Base-by-base conservation (phyloP, 1,284 basidiomycete species). In the Heterobasidion irregulare region DNA sequence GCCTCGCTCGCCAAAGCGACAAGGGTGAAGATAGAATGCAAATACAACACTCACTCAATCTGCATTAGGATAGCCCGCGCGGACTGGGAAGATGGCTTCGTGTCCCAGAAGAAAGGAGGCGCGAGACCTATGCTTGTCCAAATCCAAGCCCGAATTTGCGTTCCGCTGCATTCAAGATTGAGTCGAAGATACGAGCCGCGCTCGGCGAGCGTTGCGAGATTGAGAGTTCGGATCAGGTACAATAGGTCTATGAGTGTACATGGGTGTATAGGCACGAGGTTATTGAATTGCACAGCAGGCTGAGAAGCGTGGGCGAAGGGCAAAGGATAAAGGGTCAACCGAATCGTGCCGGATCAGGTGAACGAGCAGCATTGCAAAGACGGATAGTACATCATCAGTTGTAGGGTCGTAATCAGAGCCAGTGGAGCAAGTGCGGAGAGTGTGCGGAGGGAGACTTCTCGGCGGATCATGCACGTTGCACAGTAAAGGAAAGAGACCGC, bases 51-150 rank as follows among this genome's bases (percentile, higher is more conserved):
- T 69, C 66, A 90, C 89, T 51, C 88, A 85, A 69, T 86, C 73
- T 1, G 75, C 68, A 55, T 84, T 89, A 44, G 76, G 77, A 64
- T 92, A 93, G 66, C 92, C 88, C 0, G 88, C 92, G 60, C 84
- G 64, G 89, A 93, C 18, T 94, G 69, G 66, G 96, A 95, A 15
- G 96, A 68, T 66, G 96, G 93, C 69, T 96, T 96, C 10, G 93
- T 96, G 68, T 96, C 95, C 92, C 93, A 96, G 68, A 92, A 77
- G 72, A 95, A 96, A 16, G 96, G 74, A 3, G 90, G 80, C 9
- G 77, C 73, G 12, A 95, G 73, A 70, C 96, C 93, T 89, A 64
- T 26, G 26, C 6, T 26, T 26, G 26, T 26, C 26, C 26, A 6
- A 26, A 26, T 26, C 26, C 26, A 26, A 26, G 26, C n/a, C 38